Evolutionary conservation across 129 eudicot species (phyloP), one percentile per base, ranked within the genome.

Genomic region (Flaveria sonorensis): DNA sequence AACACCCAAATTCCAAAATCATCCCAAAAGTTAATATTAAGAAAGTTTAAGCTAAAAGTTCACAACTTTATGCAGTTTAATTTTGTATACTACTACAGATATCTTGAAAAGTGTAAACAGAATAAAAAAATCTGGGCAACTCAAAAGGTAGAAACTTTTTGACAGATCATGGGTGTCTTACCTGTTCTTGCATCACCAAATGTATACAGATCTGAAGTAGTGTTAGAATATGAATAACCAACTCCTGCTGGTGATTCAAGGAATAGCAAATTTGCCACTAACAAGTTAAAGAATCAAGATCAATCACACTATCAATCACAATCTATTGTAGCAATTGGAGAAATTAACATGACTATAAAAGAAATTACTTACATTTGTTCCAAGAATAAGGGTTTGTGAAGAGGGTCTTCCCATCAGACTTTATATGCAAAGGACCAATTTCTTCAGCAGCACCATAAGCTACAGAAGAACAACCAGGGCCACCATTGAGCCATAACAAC

Each of bases 391-490:
- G 86, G 76, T 95, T 95, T 72, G 55, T 18, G 82, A 74, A 89
- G 55, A 95, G 96, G 5, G 88, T 85, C 65, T 82, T 91, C 73
- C 99, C 99, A 83, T 95, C 97, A 42, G 96, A 72, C 56, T 79
- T 85, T 59, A 95, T 88, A 68, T 86, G 96, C 56, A 95, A 85
- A 64, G 99, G 99, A 16, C 99, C 99, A 64, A 95, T 82, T 66
- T 95, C 99, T 90, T 95, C 99, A 74, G 99, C 89, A 81, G 97
- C 99, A 53, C 99, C 99, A 86, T 86, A 95, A 78, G 97, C 99
- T 42, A 95, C 93, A 66, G 99, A 95, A 65, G 99, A 95, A 79
- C 99, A 95, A 79, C 99, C 99, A 51, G 99, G 99, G n/a, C 99
- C 99, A 55, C 99, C 99, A 92, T 95, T 95, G 26, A 95, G 97